Evolutionary conservation across 2,329 filamentous ascomycete genomes (phyloP).

Genomic region (Penicillium sp.): DNA sequence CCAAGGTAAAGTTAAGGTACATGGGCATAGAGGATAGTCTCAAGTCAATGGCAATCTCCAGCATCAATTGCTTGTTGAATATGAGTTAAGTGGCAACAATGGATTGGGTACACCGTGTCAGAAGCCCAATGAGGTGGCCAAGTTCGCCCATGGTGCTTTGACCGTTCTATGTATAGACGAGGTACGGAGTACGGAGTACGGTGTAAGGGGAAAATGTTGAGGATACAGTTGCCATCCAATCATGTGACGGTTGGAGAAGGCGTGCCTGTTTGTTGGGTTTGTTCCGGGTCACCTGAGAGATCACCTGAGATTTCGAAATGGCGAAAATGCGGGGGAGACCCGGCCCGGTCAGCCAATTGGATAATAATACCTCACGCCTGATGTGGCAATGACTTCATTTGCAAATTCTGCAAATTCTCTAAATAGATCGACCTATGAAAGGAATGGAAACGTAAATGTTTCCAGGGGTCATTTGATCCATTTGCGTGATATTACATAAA

Average conservation of each 20-base stretch:
- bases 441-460: background rate
- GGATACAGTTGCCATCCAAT: background rate
- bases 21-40: background rate
- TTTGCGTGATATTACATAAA: slow-evolving; percentile 1
- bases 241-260: background rate
- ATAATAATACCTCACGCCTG: background rate
- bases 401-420: background rate
- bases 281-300: background rate
- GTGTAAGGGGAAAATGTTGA: background rate
- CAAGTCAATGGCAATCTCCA: background rate
- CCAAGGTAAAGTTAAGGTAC: background rate
- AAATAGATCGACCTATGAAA: background rate
- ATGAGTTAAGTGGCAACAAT: background rate
- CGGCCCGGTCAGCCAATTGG: background rate
- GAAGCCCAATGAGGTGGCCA: background rate
- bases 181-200: background rate
- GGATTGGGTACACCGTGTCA: background rate
- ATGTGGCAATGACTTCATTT: background rate
- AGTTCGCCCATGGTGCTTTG: background rate
- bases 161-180: background rate
- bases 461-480: background rate
- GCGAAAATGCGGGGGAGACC: background rate
- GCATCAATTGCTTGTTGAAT: background rate
- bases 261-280: background rate
- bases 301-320: background rate